phyloP scores from a whole-genome alignment of 345 rosid genomes.

The Lumnitzera racemosa region DNA sequence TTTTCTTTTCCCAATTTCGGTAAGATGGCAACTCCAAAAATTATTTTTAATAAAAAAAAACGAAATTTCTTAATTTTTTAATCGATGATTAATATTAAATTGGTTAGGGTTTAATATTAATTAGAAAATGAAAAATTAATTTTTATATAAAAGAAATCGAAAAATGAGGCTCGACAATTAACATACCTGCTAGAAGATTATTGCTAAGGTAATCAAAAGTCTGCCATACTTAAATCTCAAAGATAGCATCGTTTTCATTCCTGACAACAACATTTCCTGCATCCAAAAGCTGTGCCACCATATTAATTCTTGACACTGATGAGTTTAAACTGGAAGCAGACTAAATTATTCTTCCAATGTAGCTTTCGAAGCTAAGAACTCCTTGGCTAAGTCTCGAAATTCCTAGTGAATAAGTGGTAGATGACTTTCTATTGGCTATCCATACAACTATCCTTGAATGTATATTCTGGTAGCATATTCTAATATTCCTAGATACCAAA shows the following conservation, averaged over 20 bases:
- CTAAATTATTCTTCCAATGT: neutral
- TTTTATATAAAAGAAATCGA: too few relatives aligned
- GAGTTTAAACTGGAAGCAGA: neutral
- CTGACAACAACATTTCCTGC: conserved; percentile 41
- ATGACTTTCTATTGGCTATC: conserved; percentile 13
- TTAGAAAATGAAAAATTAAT: too few relatives aligned
- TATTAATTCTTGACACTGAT: too few relatives aligned
- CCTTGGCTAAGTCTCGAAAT: conserved; percentile 4
- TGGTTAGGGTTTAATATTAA: too few relatives aligned
- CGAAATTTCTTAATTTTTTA: too few relatives aligned
- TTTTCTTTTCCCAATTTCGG: too few relatives aligned
- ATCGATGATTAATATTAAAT: too few relatives aligned
- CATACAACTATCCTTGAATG: conserved; percentile 10
- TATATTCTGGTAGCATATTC: conserved; percentile 17
- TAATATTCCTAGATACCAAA: conserved; percentile 20
- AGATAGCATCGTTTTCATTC: conserved; percentile 9
- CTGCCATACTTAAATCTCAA: conserved; percentile 33
- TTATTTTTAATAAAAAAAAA: too few relatives aligned
- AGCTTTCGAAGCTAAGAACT: neutral
- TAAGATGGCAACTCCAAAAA: too few relatives aligned
- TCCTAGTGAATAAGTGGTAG: conserved; percentile 1
- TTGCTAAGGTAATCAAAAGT: conserved; percentile 45
- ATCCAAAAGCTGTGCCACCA: conserved; percentile 36
- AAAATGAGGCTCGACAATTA: too few relatives aligned
- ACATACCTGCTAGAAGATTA: conserved; percentile 39